These are phyloP conservation scores for Pseudogymnoascus pannorum DNA, from an alignment of 2,329 filamentous ascomycete genomes.

Conservation along the genomic window DNA sequence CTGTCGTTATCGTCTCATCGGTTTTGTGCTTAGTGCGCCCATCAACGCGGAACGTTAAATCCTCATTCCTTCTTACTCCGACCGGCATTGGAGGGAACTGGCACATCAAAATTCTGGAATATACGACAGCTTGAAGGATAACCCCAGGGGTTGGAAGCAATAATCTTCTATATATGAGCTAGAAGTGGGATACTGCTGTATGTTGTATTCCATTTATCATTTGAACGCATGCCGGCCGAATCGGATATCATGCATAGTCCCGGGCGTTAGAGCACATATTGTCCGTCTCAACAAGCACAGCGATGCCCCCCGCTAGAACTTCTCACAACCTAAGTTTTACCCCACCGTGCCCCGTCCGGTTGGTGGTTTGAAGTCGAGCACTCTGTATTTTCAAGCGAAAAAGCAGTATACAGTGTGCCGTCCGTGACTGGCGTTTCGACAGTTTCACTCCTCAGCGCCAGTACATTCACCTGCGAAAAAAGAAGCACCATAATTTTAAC, in stretches of 20 bases:
- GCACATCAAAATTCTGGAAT: background rate
- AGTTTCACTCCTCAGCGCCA: conserved; percentile 9
- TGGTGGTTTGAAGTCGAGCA: background rate
- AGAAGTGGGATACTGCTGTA: background rate
- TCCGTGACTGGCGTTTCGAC: conserved; percentile 11
- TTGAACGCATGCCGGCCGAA: background rate
- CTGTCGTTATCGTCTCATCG: background rate
- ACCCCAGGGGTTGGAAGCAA: background rate
- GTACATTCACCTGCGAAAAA: conserved; percentile 1
- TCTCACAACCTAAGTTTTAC: conserved; percentile 1
- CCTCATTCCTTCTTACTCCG: background rate
- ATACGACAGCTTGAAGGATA: background rate
- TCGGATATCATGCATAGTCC: background rate
- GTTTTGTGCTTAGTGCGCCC: background rate
- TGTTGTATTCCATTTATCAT: background rate
- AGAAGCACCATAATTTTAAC: conserved; percentile 7
- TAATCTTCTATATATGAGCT: background rate
- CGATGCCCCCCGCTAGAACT: background rate
- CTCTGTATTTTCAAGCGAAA: background rate
- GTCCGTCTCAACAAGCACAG: background rate
- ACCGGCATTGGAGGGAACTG: background rate
- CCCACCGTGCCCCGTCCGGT: background rate
- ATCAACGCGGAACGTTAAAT: background rate
- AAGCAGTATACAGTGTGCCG: background rate
- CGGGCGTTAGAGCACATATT: background rate